Conservation (phyloP, 1,284 basidiomycete species). For the Cryptococcus jaspeensis region DNA sequence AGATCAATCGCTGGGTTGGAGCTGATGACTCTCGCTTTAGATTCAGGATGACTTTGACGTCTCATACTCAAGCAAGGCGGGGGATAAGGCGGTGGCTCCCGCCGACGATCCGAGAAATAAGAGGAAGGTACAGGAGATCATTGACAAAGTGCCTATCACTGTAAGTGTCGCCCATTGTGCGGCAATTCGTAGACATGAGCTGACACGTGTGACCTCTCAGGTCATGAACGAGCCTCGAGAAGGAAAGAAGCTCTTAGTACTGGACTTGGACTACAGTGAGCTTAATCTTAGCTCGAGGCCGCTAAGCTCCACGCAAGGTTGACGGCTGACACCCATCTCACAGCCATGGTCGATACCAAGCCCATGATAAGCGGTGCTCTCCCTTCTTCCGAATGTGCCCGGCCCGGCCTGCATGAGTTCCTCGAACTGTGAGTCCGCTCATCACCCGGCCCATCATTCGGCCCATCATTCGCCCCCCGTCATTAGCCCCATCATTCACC, state of each 20-base stretch:
- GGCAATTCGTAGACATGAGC: not conserved
- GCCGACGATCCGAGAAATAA: constrained; percentile 71
- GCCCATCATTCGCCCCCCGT: no score
- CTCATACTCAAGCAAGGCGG: constrained; percentile 59
- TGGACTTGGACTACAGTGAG: constrained; percentile 85
- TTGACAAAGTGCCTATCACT: constrained; percentile 59
- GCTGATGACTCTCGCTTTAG: not conserved
- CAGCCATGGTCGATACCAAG: constrained; percentile 79
- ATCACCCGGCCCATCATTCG: no score
- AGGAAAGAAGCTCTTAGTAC: constrained; percentile 75
- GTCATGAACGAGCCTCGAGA: constrained; percentile 71
- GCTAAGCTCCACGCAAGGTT: no score
- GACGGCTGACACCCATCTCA: constrained; percentile 3
- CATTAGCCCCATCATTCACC: no score
- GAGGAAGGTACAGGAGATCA: constrained; percentile 71
- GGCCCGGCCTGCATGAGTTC: constrained; percentile 81
- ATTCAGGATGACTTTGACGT: constrained; percentile 63
- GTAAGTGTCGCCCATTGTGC: constrained; percentile 21
- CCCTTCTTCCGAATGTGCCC: constrained; percentile 73
- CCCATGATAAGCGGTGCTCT: constrained; percentile 72
- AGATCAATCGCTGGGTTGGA: no score
- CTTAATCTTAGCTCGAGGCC: not conserved
- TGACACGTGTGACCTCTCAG: constrained; percentile 37
- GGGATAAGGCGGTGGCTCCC: constrained; percentile 61
- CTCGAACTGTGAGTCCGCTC: constrained; percentile 54